A percentile compares a stretch with the other conserved stretches of the same genome.
These are phyloP conservation scores for Fusarium virguliforme DNA, from an alignment of 2,329 filamentous ascomycete genomes.

Conservation along the genomic window DNA sequence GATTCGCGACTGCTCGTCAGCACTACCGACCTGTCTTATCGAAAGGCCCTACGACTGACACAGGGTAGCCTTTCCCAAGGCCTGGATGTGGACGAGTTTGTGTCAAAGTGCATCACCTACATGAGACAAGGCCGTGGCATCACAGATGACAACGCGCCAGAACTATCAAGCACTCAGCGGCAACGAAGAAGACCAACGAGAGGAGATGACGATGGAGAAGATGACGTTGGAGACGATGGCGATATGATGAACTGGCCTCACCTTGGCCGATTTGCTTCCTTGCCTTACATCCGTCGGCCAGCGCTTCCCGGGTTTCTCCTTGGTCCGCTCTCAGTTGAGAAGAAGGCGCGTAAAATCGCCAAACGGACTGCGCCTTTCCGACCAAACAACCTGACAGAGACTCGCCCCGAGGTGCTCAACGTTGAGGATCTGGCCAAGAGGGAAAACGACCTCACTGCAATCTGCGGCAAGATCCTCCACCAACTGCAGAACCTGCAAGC, in stretches of 20 bases:
- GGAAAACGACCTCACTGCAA: constrained; percentile 82
- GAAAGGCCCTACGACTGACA: constrained; percentile 81
- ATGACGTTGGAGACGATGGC: constrained; percentile 79
- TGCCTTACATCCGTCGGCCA: constrained; percentile 81
- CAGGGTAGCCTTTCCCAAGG: constrained; percentile 81
- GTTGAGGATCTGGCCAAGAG: constrained; percentile 83
- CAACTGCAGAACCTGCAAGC: constrained; percentile 69
- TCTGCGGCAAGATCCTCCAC: constrained; percentile 82
- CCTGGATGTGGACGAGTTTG: constrained; percentile 91
- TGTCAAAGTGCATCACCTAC: constrained; percentile 89
- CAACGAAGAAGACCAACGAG: constrained; percentile 58
- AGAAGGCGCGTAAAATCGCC: constrained; percentile 79
- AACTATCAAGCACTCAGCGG: constrained; percentile 67
- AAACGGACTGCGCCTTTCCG: constrained; percentile 81
- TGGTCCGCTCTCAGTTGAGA: constrained; percentile 90
- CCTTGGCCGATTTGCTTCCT: constrained; percentile 83
- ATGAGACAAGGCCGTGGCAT: constrained; percentile 80
- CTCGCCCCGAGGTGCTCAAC: constrained; percentile 83
- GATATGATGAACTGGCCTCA: constrained; percentile 90
- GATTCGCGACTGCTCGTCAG: constrained; percentile 90
- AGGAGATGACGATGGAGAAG: constrained; percentile 67
- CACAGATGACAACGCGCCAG: constrained; percentile 65
- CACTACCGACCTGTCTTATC: constrained; percentile 84
- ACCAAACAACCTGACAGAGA: constrained; percentile 77
- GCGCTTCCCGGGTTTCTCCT: constrained; percentile 87